These are phyloP conservation scores for Blastocystis sp. DNA, from an alignment of 352 stramenopile species.

Conservation along the genomic window DNA sequence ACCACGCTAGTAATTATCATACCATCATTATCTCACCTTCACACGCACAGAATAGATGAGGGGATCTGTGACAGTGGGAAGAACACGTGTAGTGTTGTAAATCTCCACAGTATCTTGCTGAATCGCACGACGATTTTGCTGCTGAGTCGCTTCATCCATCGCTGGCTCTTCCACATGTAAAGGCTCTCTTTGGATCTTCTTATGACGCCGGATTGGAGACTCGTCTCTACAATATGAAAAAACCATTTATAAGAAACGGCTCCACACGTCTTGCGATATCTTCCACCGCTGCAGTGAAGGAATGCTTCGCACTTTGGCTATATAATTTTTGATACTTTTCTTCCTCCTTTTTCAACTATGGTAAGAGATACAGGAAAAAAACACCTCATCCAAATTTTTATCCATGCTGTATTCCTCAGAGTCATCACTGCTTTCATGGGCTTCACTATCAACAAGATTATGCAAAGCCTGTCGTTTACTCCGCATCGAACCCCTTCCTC, in stretches of 20 bases:
- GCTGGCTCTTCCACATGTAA: neutral
- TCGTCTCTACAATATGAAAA: neutral
- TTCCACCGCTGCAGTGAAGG: neutral
- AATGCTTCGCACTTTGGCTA: neutral
- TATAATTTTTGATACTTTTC: neutral
- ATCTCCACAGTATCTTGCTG: constrained; percentile 15
- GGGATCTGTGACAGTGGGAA: constrained; percentile 38
- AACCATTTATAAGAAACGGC: neutral
- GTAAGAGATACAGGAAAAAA: neutral
- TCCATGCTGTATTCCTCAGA: neutral
- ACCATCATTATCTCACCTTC: neutral
- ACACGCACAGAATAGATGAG: constrained; percentile 44
- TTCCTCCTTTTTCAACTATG: neutral
- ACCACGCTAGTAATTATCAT: neutral
- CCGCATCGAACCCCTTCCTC: neutral
- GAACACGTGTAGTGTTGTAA: neutral
- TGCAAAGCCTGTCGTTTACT: neutral
- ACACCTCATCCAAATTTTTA: constrained; percentile 18
- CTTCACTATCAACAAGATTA: constrained; percentile 14
- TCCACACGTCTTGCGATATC: neutral
- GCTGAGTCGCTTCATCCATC: neutral
- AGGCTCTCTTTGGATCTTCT: neutral
- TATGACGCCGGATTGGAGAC: neutral
- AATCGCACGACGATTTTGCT: neutral
- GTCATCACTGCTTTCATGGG: neutral